Evolutionary conservation across 176 grass and related monocot species (phyloP).

Genomic region (Cocos nucifera): DNA sequence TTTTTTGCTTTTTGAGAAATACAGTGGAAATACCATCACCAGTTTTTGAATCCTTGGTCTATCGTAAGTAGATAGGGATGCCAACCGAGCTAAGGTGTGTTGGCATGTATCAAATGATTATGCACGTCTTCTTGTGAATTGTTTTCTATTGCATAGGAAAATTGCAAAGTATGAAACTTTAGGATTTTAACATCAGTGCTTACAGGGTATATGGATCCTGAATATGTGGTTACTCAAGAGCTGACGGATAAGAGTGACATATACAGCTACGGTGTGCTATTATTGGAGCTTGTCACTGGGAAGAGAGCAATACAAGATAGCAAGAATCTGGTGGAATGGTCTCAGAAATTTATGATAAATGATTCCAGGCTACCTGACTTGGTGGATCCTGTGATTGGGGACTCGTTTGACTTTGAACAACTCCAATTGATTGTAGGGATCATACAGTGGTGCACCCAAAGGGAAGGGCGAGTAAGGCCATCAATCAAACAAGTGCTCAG

Average conservation of each 20-base stretch:
- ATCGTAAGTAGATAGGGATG: too few relatives aligned
- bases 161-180: too few relatives aligned
- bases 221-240: constrained; percentile 89
- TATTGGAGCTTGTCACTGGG: constrained; percentile 76
- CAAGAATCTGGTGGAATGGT: constrained; percentile 87
- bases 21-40: too few relatives aligned
- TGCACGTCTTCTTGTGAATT: too few relatives aligned
- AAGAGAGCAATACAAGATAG: constrained; percentile 81
- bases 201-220: constrained; percentile 98
- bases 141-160: too few relatives aligned
- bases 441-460: constrained; percentile 68
- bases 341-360: constrained; percentile 44
- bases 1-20: too few relatives aligned
- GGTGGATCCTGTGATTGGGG: constrained; percentile 47
- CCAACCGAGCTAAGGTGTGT: too few relatives aligned
- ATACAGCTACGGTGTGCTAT: constrained; percentile 87
- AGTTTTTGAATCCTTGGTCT: too few relatives aligned
- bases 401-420: constrained; percentile 47
- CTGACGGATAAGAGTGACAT: constrained; percentile 96
- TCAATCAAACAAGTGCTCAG: constrained; percentile 88
- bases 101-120: too few relatives aligned
- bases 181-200: neutral
- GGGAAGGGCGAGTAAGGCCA: constrained; percentile 58
- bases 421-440: constrained; percentile 60
- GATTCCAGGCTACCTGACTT: constrained; percentile 42